These are phyloP conservation scores for Pythium brachiatum DNA, from an alignment of 352 stramenopile species.

Conservation along the genomic window DNA sequence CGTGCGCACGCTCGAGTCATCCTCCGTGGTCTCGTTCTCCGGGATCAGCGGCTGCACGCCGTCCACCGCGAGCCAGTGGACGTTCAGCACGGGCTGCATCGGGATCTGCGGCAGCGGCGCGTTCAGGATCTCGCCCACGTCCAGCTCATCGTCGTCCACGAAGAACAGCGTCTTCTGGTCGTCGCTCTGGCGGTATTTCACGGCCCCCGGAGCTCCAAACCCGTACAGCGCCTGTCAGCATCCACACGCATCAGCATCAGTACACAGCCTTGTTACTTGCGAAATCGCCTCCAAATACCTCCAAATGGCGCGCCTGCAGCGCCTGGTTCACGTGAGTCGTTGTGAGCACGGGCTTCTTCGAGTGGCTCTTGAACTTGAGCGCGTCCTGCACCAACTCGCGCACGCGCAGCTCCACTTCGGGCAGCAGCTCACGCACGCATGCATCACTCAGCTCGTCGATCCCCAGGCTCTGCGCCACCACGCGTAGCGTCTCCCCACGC, in stretches of 20 bases:
- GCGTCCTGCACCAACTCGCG: slow-evolving; percentile 83
- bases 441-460: slow-evolving; percentile 68
- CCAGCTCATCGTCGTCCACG: slow-evolving; percentile 70
- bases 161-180: slow-evolving; percentile 63
- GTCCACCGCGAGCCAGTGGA: slow-evolving; percentile 84
- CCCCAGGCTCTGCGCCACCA: slow-evolving; percentile 73
- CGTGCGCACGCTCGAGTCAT: slow-evolving; percentile 64
- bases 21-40: slow-evolving; percentile 78
- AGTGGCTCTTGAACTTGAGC: slow-evolving; percentile 81
- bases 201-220: slow-evolving; percentile 48
- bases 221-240: slow-evolving; percentile 60
- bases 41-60: slow-evolving; percentile 80
- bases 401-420: slow-evolving; percentile 78
- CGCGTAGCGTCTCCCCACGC: slow-evolving; percentile 59
- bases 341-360: slow-evolving; percentile 53
- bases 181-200: slow-evolving; percentile 63
- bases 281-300: slow-evolving; percentile 30
- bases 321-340: slow-evolving; percentile 77
- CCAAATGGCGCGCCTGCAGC: slow-evolving; percentile 65
- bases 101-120: slow-evolving; percentile 70
- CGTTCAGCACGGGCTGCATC: slow-evolving; percentile 62
- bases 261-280: background rate
- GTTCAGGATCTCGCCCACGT: slow-evolving; percentile 69
- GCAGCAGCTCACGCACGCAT: slow-evolving; percentile 64
- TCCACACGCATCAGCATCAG: background rate